phyloP scores from a whole-genome alignment of 495 filamentous ascomycete genomes.

The Coniosporium apollinis region DNA sequence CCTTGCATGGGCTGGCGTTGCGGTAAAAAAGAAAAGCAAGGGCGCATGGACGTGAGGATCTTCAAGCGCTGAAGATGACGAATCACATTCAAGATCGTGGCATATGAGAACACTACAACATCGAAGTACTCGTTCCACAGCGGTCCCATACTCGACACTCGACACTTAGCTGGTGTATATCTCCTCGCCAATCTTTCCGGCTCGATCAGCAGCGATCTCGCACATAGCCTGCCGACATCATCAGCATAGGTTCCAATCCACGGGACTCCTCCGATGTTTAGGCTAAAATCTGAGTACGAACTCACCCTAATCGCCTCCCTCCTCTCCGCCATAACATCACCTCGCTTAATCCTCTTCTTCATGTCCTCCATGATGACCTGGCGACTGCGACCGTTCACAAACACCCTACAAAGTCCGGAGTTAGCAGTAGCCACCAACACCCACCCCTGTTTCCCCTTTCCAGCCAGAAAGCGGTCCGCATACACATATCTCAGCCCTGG shows the following conservation, averaged over 20 bases:
- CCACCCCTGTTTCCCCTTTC: too few species aligned
- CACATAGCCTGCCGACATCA: constrained; percentile 42
- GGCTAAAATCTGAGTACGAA: constrained; percentile 1
- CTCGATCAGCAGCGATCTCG: constrained; percentile 50
- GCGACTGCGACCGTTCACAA: constrained; percentile 70
- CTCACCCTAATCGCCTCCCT: constrained; percentile 59
- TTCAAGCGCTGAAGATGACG: too few species aligned
- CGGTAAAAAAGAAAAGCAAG: too few species aligned
- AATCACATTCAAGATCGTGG: too few species aligned
- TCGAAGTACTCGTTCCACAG: too few species aligned
- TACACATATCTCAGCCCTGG: constrained; percentile 75
- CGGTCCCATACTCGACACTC: too few species aligned
- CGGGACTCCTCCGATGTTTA: neutral
- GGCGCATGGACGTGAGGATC: too few species aligned
- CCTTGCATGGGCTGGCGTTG: too few species aligned
- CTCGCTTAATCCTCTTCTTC: constrained; percentile 53
- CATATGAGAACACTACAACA: too few species aligned
- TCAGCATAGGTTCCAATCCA: neutral
- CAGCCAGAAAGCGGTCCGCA: constrained; percentile 14
- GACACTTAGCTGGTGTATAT: too few species aligned
- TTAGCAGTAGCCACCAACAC: too few species aligned
- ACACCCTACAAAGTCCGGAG: constrained; percentile 36
- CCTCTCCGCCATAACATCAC: constrained; percentile 50
- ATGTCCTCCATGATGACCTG: constrained; percentile 73
- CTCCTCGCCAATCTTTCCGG: constrained; percentile 35